Base-by-base conservation (phyloP, 2,329 filamentous ascomycete species). In the Botrytis porri region DNA sequence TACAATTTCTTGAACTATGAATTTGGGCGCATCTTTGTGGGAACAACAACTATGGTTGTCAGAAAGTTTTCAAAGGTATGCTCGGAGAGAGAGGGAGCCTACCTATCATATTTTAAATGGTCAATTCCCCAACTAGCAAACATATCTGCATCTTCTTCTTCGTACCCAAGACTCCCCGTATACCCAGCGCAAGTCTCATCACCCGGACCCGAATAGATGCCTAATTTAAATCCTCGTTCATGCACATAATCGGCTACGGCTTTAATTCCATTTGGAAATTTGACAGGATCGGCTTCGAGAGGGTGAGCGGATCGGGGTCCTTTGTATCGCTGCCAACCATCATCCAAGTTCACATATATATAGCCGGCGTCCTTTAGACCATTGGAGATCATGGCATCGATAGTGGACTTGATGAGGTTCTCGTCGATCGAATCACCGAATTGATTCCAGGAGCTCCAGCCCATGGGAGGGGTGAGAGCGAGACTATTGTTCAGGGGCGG, bases 141-240 rank as follows among this genome's bases (percentile, higher is more conserved):
- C 0, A 86, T 85, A 62, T 84, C 79, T 2, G 88, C 89, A 79
- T 91, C 89, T 25, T 87, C 80, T 1, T 83, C 81, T 75, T 92
- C 89, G 75, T 86, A 85, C 0, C 86, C 88, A 18, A 88, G 78
- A 74, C 85, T 88, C 1, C 85, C 89, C 22, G 87, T 75, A 37
- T 77, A 77, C 0, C 75, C 75, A n/a, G 73, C 75, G 73, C 76
- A 78, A 32, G 76, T 76, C 14, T 43, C 45, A 32, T 75, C 81
- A 51, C 86, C 86, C 0, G 86, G 86, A 77, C 86, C 86, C 75
- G 86, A 86, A 77, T 92, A 92, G 69, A 92, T 89, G 0, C 90
- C 89, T 14, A 90, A 81, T 77, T 91, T 91, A 63, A 92, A 63
- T 0, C 69, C 57, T 25, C 22, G 43, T 2, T 35, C 39, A 41